Conservation (phyloP, 495 filamentous ascomycete genomes). For the Aspergillus nanangensis region DNA sequence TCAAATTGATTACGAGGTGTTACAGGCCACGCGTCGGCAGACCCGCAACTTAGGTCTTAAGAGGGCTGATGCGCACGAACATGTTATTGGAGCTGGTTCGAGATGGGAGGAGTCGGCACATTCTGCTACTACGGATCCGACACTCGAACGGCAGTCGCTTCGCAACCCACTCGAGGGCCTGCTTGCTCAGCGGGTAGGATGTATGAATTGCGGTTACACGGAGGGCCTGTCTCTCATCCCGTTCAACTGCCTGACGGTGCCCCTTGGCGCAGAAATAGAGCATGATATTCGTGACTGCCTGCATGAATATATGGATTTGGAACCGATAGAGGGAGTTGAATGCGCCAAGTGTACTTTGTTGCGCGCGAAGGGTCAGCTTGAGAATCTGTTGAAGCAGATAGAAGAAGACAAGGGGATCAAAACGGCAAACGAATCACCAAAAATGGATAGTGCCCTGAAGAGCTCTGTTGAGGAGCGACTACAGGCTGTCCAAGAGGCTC, state of each 20-base stretch:
- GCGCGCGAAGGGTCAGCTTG: conserved; percentile 42
- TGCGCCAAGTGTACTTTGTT: conserved; percentile 88
- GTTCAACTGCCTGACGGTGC: conserved; percentile 91
- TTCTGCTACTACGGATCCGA: not conserved
- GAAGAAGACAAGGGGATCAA: conserved; percentile 20
- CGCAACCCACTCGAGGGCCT: conserved; percentile 81
- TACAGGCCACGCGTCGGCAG: conserved; percentile 40
- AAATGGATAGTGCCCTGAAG: conserved; percentile 26
- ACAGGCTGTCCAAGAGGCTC: conserved; percentile 56
- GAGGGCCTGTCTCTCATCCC: conserved; percentile 84
- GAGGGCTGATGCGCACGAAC: conserved; percentile 31
- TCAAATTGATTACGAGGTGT: conserved; percentile 75
- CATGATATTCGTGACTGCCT: conserved; percentile 74
- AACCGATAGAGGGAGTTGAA: conserved; percentile 81
- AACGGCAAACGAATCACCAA: conserved; percentile 16
- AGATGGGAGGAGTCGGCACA: conserved; percentile 5
- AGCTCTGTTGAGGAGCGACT: conserved; percentile 47
- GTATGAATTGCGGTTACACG: conserved; percentile 77
- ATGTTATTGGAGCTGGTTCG: conserved; percentile 27
- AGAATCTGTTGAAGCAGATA: conserved; percentile 36
- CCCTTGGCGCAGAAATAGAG: conserved; percentile 51
- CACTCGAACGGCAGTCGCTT: conserved; percentile 14
- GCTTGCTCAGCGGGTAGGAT: conserved; percentile 84
- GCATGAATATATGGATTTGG: conserved; percentile 78
- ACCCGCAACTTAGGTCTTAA: conserved; percentile 41